phyloP scores from a whole-genome alignment of 148 eudicot species.

The Persicaria tinctoria region DNA sequence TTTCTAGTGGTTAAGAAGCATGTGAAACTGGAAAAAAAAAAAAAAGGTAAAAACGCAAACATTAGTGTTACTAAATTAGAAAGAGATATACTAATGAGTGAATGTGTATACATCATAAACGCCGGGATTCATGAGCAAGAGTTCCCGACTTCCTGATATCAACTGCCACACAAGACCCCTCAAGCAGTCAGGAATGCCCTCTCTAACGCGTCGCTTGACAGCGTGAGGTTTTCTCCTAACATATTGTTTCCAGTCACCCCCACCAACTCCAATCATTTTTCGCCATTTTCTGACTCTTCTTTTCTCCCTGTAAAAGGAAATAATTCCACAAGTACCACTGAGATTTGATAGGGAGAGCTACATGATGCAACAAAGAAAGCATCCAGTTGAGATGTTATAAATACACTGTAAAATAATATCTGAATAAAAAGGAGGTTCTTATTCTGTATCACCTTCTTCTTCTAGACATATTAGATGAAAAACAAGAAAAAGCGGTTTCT shows the following conservation, averaged over 20 bases:
- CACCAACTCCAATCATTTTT: conserved; percentile 97
- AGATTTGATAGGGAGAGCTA: neutral
- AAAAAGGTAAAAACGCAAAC: too few relatives aligned
- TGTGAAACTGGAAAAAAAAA: too few relatives aligned
- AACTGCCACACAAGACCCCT: conserved; percentile 99
- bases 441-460: neutral
- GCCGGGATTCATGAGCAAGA: conserved; percentile 94
- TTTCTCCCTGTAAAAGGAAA: conserved; percentile 65
- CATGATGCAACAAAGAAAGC: neutral
- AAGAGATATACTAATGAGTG: too few relatives aligned
- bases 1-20: too few relatives aligned
- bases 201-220: conserved; percentile 85
- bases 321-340: neutral
- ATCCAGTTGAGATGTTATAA: neutral
- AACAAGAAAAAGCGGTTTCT: neutral
- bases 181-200: conserved; percentile 97
- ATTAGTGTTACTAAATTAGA: too few relatives aligned
- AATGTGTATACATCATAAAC: conserved; percentile 56
- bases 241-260: conserved; percentile 95
- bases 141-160: conserved; percentile 95
- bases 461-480: neutral
- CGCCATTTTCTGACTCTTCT: conserved; percentile 89
- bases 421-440: neutral
- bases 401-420: neutral
- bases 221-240: conserved; percentile 80